Percentiles rank a stretch among this genome's conserved stretches.
Conservation (phyloP, 148 eudicot genomes). For the Hydrangea macrophylla region DNA sequence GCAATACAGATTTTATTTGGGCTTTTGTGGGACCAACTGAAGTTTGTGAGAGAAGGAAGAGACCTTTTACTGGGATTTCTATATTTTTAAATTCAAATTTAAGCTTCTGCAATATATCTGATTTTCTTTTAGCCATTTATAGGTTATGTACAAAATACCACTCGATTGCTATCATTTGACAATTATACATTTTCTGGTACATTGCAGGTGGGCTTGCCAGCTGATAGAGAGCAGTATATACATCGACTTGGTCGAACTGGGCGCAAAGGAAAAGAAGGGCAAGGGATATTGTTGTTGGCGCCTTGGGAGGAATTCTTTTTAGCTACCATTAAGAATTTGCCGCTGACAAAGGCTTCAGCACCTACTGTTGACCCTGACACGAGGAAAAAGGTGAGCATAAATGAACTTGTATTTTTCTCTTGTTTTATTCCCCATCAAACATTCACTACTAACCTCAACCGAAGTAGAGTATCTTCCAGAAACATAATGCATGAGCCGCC, state of each 20-base stretch:
- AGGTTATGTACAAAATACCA: not conserved
- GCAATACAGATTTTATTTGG: too few species aligned
- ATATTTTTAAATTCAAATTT: too few species aligned
- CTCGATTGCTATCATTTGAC: not conserved
- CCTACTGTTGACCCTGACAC: constrained; percentile 69
- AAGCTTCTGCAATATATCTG: not conserved
- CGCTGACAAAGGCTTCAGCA: constrained; percentile 50
- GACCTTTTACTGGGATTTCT: not conserved
- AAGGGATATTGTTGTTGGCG: constrained; percentile 77
- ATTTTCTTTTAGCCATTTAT: not conserved
- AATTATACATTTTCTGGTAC: not conserved
- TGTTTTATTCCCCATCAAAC: not conserved
- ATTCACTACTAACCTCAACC: not conserved
- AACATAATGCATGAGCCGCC: not conserved
- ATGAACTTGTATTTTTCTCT: not conserved
- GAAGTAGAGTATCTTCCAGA: not conserved
- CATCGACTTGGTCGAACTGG: constrained; percentile 99
- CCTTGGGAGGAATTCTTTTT: constrained; percentile 88
- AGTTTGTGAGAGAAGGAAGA: too few species aligned
- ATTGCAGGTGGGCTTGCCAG: constrained; percentile 75
- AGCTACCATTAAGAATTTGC: constrained; percentile 67
- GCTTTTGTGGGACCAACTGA: not conserved
- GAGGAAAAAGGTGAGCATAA: constrained; percentile 52
- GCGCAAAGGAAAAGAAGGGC: constrained; percentile 95
- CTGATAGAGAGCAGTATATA: constrained; percentile 87